A percentile compares a stretch with the other conserved stretches of the same genome.
Conservation (phyloP, 805 yeast genomes). For the Debaryomyces castellii region DNA sequence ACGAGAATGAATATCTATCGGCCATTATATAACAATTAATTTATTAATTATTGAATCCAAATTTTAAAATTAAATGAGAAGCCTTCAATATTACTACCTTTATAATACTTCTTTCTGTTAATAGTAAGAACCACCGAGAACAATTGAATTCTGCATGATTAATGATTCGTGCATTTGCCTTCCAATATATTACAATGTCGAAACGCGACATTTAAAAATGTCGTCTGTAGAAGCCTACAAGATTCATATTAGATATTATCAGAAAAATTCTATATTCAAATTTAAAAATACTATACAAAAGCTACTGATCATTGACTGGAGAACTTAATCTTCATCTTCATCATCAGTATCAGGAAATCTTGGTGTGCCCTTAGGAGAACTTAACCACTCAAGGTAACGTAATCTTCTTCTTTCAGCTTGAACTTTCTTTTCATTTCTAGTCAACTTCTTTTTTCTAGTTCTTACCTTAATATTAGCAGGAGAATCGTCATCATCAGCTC, state of each 20-base stretch:
- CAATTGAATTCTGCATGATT: neutral
- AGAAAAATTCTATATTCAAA: neutral
- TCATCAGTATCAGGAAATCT: conserved; percentile 92
- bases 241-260: too few relatives aligned
- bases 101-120: neutral
- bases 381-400: conserved; percentile 92
- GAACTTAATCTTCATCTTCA: conserved; percentile 53
- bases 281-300: neutral
- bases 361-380: conserved; percentile 97
- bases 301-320: neutral
- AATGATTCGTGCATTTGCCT: conserved; percentile 4
- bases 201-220: conserved; percentile 1
- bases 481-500: conserved; percentile 75
- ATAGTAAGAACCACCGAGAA: neutral
- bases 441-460: conserved; percentile 92
- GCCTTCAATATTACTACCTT: neutral
- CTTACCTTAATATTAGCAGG: conserved; percentile 96
- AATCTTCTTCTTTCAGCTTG: conserved; percentile 93
- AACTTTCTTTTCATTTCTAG: conserved; percentile 91
- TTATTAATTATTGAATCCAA: neutral
- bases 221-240: neutral
- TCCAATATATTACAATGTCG: conserved; percentile 2
- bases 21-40: conserved; percentile 59
- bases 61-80: neutral
- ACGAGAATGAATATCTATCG: conserved; percentile 95